phyloP scores from a whole-genome alignment of 2,329 filamentous ascomycete species.

The Tolypocladium inflatum region DNA sequence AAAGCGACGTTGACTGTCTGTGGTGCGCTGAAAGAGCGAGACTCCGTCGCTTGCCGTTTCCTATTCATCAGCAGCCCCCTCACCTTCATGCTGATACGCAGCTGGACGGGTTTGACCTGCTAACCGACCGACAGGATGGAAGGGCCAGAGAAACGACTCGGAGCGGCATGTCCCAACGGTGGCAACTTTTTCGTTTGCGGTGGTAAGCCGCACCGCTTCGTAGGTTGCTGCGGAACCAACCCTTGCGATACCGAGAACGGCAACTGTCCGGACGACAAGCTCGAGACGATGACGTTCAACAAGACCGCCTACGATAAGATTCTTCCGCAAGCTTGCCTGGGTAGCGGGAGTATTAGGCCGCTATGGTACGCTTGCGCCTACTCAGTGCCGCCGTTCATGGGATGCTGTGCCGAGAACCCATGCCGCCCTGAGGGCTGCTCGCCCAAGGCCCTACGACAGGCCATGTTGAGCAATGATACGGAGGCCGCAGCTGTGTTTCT shows the following conservation, averaged over 20 bases:
- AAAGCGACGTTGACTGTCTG: background rate
- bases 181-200: constrained; percentile 25
- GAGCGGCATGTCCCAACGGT: background rate
- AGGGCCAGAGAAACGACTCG: background rate
- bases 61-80: background rate
- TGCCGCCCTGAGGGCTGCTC: constrained; percentile 4
- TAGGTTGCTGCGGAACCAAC: constrained; percentile 30
- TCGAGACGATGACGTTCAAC: constrained; percentile 19
- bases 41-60: background rate
- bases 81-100: background rate
- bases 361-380: constrained; percentile 25
- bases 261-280: constrained; percentile 18
- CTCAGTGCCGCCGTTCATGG: constrained; percentile 23
- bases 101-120: background rate
- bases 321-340: constrained; percentile 20
- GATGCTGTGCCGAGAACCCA: constrained; percentile 23
- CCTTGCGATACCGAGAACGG: constrained; percentile 21
- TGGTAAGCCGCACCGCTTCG: constrained; percentile 19
- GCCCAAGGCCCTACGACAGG: background rate
- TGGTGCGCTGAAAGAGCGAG: background rate
- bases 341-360: constrained; percentile 3
- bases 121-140: background rate
- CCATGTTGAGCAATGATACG: background rate
- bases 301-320: constrained; percentile 14
- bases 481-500: background rate